Evolutionary conservation across 2,329 filamentous ascomycete genomes (phyloP).

Genomic region (Didymella exigua): DNA sequence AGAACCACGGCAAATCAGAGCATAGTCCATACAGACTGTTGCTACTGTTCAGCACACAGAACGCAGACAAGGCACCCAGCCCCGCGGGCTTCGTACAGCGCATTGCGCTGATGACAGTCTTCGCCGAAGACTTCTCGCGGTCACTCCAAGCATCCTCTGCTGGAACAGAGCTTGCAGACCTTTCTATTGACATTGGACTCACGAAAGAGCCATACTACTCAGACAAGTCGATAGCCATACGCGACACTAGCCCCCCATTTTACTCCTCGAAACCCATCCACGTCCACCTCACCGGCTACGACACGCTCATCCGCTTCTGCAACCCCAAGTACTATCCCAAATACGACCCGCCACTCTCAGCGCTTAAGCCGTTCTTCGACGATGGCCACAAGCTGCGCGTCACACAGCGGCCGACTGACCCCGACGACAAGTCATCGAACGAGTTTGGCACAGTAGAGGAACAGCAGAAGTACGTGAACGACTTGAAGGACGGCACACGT

Average conservation of each 20-base stretch:
- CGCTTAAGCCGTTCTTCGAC: slow-evolving; percentile 68
- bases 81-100: slow-evolving; percentile 72
- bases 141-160: slow-evolving; percentile 17
- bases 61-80: slow-evolving; percentile 69
- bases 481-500: slow-evolving; percentile 55
- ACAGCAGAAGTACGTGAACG: slow-evolving; percentile 61
- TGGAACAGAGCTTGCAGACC: slow-evolving; percentile 14
- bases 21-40: slow-evolving; percentile 56
- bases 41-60: slow-evolving; percentile 66
- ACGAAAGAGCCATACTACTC: slow-evolving; percentile 76
- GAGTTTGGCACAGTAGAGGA: slow-evolving; percentile 63
- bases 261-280: slow-evolving; percentile 55
- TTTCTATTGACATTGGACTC: slow-evolving; percentile 68
- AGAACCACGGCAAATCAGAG: slow-evolving; percentile 42
- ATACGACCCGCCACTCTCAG: slow-evolving; percentile 55
- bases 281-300: slow-evolving; percentile 74
- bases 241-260: slow-evolving; percentile 43
- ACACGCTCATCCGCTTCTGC: slow-evolving; percentile 75
- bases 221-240: slow-evolving; percentile 69
- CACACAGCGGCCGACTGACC: slow-evolving; percentile 60
- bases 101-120: slow-evolving; percentile 72
- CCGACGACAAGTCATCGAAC: slow-evolving; percentile 51
- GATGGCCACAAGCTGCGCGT: slow-evolving; percentile 65
- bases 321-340: slow-evolving; percentile 72
- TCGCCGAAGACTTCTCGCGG: slow-evolving; percentile 62